Evolutionary conservation across 257 asterid genomes (phyloP), one percentile per base, ranked within the genome.

Genomic region (Avicennia marina): DNA sequence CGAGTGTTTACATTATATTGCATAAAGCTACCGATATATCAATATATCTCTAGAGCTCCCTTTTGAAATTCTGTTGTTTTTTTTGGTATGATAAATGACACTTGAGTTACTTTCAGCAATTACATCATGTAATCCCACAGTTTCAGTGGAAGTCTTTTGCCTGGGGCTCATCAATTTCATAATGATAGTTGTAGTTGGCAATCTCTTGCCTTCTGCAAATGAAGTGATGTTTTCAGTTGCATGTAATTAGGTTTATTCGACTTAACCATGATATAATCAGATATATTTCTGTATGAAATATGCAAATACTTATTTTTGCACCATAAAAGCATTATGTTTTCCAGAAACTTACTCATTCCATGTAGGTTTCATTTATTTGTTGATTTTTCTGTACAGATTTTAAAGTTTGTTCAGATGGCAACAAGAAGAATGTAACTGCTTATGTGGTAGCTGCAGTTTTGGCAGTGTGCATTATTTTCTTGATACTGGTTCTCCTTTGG

Each of bases 371-470:
- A 18, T 60, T 51, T 49, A 17, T 56, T 24, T 32, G 13, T 20
- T 24, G 16, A 4, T 51, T 53, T 49, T 51, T 56, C 18, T 11
- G 24, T 64, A 71, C 91, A 89, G 97, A 74, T 64, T 78, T 79
- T 54, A 84, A 64, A 71, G 74, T 83, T 57, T 86, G 95, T 66
- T 81, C 82, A 32, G 36, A 57, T 54, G 84, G 85, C 45, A 75
- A 36, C 50, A 79, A 79, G 59, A 85, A 70, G 60, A 75, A 79
- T 33, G 64, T 31, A 66, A 61, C 79, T 72, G 74, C 67, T 32
- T 72, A 71, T 31, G 58, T 83, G 60, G 54, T 68, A 66, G 69
- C 84, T 49, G 79, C 85, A 66, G 84, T 81, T 39, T 51, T 71
- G 74, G 53, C 57, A 20, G 51, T 56, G 34, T 69, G 61, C 51